Evolutionary conservation across 345 rosid genomes (phyloP).

Genomic region (Citrus sinensis): DNA sequence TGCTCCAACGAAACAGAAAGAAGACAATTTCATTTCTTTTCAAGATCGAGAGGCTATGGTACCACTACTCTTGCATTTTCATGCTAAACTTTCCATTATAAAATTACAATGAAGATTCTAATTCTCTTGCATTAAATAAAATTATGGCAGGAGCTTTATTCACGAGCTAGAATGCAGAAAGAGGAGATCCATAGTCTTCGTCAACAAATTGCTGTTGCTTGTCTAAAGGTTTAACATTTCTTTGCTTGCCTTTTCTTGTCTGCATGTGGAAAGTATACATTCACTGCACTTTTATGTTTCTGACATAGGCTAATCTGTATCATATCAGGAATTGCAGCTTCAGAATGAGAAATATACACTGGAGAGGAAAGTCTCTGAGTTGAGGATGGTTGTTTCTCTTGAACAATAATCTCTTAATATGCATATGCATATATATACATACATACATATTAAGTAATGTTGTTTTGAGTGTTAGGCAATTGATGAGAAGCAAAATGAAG

Average conservation of each 20-base stretch:
- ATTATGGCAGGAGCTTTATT: conserved; percentile 55
- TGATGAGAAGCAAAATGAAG: conserved; percentile 90
- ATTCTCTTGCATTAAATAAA: conserved; percentile 18
- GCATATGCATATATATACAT: no score
- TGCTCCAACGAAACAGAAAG: conserved; percentile 39
- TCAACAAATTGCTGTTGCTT: conserved; percentile 70
- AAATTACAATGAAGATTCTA: conserved; percentile 10
- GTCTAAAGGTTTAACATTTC: conserved; percentile 53
- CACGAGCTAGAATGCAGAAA: conserved; percentile 55
- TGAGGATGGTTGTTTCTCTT: conserved; percentile 71
- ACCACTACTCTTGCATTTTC: conserved; percentile 9
- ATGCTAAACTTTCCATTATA: conserved; percentile 6
- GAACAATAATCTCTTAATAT: background rate
- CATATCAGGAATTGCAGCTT: conserved; percentile 77
- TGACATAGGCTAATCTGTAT: conserved; percentile 16
- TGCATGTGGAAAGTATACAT: conserved; percentile 3
- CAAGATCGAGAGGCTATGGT: conserved; percentile 76
- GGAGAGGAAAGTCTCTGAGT: conserved; percentile 89
- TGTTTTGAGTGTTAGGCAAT: conserved; percentile 56
- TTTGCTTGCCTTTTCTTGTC: conserved; percentile 1
- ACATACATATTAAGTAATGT: conserved; percentile 15
- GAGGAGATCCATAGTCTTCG: conserved; percentile 77
- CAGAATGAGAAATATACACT: conserved; percentile 67
- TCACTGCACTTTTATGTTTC: conserved; percentile 4
- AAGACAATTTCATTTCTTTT: conserved; percentile 33